phyloP scores from a whole-genome alignment of 208 protist genomes.

The Trypanosoma avium region DNA sequence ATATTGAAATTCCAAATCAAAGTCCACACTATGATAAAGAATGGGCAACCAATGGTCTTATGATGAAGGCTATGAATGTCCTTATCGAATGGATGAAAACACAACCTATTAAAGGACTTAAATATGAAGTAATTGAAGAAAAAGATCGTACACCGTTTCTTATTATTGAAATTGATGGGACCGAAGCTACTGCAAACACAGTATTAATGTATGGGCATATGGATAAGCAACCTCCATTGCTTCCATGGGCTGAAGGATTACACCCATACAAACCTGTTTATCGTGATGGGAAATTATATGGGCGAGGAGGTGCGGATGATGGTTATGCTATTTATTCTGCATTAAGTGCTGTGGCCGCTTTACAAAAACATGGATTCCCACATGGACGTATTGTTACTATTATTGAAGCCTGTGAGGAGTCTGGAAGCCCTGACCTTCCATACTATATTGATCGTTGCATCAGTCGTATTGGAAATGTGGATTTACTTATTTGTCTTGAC shows the following conservation, averaged over 20 bases:
- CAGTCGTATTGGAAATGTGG: constrained; percentile 69
- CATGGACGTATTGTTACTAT: constrained; percentile 82
- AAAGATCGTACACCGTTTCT: constrained; percentile 84
- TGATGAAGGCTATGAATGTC: constrained; percentile 84
- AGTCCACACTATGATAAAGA: constrained; percentile 92
- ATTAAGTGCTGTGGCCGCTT: constrained; percentile 57
- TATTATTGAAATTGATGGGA: constrained; percentile 75
- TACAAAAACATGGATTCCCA: constrained; percentile 81
- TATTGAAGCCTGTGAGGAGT: constrained; percentile 94
- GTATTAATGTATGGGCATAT: constrained; percentile 96
- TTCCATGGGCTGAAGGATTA: constrained; percentile 89
- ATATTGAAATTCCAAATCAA: constrained; percentile 93
- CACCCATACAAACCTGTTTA: constrained; percentile 85
- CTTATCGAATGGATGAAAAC: constrained; percentile 85
- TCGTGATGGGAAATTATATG: constrained; percentile 89
- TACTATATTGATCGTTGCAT: constrained; percentile 77
- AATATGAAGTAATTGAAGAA: constrained; percentile 72
- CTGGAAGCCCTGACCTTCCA: constrained; percentile 78
- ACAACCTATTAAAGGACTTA: constrained; percentile 74
- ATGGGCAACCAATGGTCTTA: constrained; percentile 84
- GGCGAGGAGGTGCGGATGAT: constrained; percentile 91
- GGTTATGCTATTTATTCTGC: constrained; percentile 87
- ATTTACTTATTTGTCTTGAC: constrained; percentile 95
- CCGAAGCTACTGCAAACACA: constrained; percentile 51
- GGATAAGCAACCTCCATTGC: constrained; percentile 96